These are phyloP conservation scores for Penicillium griseofulvum DNA, from an alignment of 2,329 filamentous ascomycete genomes.

Conservation along the genomic window DNA sequence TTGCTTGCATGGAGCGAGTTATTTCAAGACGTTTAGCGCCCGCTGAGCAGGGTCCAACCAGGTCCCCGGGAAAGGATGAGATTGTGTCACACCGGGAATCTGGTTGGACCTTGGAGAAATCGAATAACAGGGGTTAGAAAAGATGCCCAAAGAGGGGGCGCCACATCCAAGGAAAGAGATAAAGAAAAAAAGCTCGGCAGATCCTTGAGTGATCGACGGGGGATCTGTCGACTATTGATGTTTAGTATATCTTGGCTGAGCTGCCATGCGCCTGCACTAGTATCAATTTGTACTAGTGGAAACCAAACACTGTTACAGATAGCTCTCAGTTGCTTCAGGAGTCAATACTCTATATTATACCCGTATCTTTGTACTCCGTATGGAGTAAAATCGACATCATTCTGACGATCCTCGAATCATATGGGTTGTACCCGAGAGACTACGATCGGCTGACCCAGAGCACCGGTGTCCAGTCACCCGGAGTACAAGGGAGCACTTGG, in stretches of 20 bases:
- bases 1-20: constrained; percentile 24
- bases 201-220: constrained; percentile 37
- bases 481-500: not conserved
- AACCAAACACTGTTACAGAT: constrained; percentile 7
- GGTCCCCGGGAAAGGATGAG: constrained; percentile 6
- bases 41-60: constrained; percentile 14
- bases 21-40: constrained; percentile 22
- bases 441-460: constrained; percentile 10
- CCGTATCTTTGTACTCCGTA: not conserved
- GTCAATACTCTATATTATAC: constrained; percentile 17
- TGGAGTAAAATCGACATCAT: constrained; percentile 6
- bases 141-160: not conserved
- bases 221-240: constrained; percentile 42
- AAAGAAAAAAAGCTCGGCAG: constrained; percentile 24
- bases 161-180: constrained; percentile 12
- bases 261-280: constrained; percentile 22
- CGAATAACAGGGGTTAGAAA: not conserved
- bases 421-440: constrained; percentile 1
- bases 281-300: constrained; percentile 5
- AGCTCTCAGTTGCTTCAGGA: constrained; percentile 18
- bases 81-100: constrained; percentile 11
- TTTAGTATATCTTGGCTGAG: constrained; percentile 35
- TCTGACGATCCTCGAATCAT: constrained; percentile 6
- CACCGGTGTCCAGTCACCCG: not conserved
- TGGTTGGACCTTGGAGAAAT: constrained; percentile 4